phyloP scores from a whole-genome alignment of 1,284 basidiomycete species.

The Rhodotorula sp. region DNA sequence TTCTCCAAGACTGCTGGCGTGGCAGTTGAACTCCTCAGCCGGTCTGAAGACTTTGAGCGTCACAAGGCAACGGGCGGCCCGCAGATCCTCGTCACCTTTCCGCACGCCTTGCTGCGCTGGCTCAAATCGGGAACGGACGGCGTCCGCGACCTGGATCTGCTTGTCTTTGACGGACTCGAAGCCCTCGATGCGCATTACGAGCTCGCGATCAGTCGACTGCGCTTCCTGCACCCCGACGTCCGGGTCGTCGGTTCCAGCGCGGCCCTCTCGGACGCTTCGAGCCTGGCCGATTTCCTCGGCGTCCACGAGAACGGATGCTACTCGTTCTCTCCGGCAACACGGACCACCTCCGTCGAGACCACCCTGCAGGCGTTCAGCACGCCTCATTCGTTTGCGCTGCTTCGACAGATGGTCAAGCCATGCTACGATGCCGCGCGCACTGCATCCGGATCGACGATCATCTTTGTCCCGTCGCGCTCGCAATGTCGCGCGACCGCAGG shows the following conservation, averaged over 20 bases:
- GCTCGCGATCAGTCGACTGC: conserved; percentile 66
- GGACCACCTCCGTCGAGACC: conserved; percentile 73
- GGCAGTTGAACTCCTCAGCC: conserved; percentile 28
- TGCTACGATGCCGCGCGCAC: conserved; percentile 62
- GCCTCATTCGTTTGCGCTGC: conserved; percentile 78
- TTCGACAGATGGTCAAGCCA: conserved; percentile 91
- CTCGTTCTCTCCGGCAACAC: conserved; percentile 76
- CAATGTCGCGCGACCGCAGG: conserved; percentile 74
- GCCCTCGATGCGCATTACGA: conserved; percentile 81
- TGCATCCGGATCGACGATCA: conserved; percentile 60
- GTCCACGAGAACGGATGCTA: conserved; percentile 61
- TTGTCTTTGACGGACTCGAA: conserved; percentile 84
- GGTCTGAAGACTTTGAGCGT: background rate
- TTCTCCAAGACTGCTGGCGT: conserved; percentile 40
- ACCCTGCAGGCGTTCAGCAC: conserved; percentile 78
- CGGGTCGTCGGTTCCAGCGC: conserved; percentile 76
- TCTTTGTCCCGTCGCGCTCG: conserved; percentile 86
- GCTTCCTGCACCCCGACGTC: conserved; percentile 53
- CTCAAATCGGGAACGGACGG: conserved; percentile 43
- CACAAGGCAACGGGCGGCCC: background rate
- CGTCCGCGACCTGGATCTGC: conserved; percentile 59
- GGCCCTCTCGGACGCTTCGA: conserved; percentile 75
- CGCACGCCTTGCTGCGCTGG: conserved; percentile 46
- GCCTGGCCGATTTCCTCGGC: conserved; percentile 83
- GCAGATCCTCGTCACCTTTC: conserved; percentile 46